Conservation (phyloP, 139 green algal species). For the Yamagishiella unicocca region DNA sequence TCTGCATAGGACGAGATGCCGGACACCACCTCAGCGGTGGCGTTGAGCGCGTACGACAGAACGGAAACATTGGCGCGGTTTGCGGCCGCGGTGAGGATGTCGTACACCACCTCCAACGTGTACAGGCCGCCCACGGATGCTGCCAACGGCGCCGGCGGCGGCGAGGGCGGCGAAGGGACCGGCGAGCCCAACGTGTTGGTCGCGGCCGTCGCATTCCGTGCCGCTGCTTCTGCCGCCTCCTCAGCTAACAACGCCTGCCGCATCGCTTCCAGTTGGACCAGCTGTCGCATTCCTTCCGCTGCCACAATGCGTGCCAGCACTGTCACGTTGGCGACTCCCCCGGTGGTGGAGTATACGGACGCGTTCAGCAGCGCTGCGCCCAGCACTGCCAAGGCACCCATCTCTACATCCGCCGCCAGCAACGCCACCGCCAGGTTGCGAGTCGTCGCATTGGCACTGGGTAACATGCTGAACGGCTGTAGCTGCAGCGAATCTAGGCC, state of each 20-base stretch:
- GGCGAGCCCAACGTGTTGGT: background rate
- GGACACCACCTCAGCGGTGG: conserved; percentile 12
- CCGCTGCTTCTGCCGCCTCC: background rate
- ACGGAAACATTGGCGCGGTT: background rate
- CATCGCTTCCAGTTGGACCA: background rate
- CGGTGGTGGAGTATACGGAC: background rate
- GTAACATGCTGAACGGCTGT: conserved; percentile 10
- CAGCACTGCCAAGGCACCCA: background rate
- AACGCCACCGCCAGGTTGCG: conserved; percentile 16
- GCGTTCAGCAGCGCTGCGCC: conserved; percentile 21
- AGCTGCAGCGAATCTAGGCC: conserved; percentile 4
- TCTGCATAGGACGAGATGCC: background rate
- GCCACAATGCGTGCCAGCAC: background rate
- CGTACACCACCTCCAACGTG: background rate
- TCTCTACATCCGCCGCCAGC: conserved; percentile 15
- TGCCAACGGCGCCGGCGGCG: background rate
- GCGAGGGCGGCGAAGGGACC: background rate
- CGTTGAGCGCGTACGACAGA: background rate
- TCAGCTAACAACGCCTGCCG: background rate
- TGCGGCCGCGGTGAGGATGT: background rate
- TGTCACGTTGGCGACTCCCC: background rate
- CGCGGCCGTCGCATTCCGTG: too few species aligned
- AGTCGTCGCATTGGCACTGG: background rate
- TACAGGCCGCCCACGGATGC: background rate
- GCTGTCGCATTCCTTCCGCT: background rate